phyloP scores from a whole-genome alignment of 2,329 filamentous ascomycete species.

The Colletotrichum liriopes region DNA sequence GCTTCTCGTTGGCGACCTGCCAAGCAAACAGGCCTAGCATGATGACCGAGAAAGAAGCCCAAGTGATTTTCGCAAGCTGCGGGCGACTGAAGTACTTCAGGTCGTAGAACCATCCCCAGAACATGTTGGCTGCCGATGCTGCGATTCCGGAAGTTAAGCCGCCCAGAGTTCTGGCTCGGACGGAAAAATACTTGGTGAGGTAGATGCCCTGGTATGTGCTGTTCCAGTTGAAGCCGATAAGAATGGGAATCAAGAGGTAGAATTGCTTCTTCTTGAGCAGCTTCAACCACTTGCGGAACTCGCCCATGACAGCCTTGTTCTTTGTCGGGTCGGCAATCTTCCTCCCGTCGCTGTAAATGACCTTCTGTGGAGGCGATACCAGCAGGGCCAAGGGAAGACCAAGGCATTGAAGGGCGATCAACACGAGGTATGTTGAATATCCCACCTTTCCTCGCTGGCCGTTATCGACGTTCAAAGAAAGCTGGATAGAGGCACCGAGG shows the following conservation, averaged over 20 bases:
- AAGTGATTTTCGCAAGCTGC: conserved; percentile 59
- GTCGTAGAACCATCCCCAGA: conserved; percentile 67
- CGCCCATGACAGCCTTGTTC: conserved; percentile 55
- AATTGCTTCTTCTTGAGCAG: conserved; percentile 62
- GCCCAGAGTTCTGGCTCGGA: conserved; percentile 62
- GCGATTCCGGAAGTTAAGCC: conserved; percentile 62
- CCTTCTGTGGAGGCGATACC: conserved; percentile 61
- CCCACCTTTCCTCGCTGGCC: conserved; percentile 62
- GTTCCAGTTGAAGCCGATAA: conserved; percentile 67
- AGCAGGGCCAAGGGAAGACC: conserved; percentile 62
- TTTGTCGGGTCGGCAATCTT: conserved; percentile 51
- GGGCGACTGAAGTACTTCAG: conserved; percentile 58
- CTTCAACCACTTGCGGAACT: conserved; percentile 55
- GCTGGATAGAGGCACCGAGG: conserved; percentile 66
- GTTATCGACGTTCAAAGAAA: conserved; percentile 63
- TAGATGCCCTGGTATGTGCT: conserved; percentile 67
- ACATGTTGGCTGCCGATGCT: conserved; percentile 61
- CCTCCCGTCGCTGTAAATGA: conserved; percentile 57
- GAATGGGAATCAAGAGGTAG: conserved; percentile 63
- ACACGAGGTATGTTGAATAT: conserved; percentile 58
- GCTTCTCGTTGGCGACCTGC: conserved; percentile 64
- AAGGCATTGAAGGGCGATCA: conserved; percentile 62
- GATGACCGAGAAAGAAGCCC: conserved; percentile 56
- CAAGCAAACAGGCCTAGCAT: conserved; percentile 63
- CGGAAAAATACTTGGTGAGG: conserved; percentile 67